Evolutionary conservation across 768 basidiomycete genomes (phyloP).

Genomic region (Lepiota venenata): DNA sequence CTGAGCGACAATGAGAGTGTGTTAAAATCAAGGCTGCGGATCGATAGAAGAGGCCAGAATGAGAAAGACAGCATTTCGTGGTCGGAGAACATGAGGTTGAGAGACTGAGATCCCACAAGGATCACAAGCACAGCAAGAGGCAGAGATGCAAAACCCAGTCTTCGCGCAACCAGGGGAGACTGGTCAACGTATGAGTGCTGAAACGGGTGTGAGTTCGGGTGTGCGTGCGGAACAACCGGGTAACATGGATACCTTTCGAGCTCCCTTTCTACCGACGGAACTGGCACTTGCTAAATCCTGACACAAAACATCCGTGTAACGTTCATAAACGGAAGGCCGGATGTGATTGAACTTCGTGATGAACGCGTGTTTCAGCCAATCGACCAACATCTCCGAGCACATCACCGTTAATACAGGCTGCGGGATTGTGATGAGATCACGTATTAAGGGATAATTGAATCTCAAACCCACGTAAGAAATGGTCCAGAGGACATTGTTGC

Average conservation of each 20-base stretch:
- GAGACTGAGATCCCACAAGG: conserved; percentile 71
- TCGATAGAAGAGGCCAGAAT: conserved; percentile 9
- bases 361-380: conserved; percentile 99
- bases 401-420: conserved; percentile 93
- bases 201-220: conserved; percentile 4
- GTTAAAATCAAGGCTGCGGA: conserved; percentile 33
- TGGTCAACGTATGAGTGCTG: conserved; percentile 93
- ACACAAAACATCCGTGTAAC: conserved; percentile 94
- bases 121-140: conserved; percentile 85
- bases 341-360: conserved; percentile 99
- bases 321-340: conserved; percentile 89
- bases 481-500: conserved; percentile 78
- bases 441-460: not conserved
- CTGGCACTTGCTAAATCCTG: conserved; percentile 85
- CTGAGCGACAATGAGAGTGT: conserved; percentile 27
- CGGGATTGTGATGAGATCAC: not conserved
- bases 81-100: conserved; percentile 56
- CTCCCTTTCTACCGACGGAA: conserved; percentile 60
- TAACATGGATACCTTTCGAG: conserved; percentile 55
- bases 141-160: conserved; percentile 90
- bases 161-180: conserved; percentile 89
- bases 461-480: conserved; percentile 76
- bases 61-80: conserved; percentile 13
- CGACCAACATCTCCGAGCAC: conserved; percentile 89
- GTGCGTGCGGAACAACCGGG: not conserved